These are phyloP conservation scores for Fennellomyces sp. DNA, from an alignment of 371 early-diverging fungal genomes.

Conservation along the genomic window DNA sequence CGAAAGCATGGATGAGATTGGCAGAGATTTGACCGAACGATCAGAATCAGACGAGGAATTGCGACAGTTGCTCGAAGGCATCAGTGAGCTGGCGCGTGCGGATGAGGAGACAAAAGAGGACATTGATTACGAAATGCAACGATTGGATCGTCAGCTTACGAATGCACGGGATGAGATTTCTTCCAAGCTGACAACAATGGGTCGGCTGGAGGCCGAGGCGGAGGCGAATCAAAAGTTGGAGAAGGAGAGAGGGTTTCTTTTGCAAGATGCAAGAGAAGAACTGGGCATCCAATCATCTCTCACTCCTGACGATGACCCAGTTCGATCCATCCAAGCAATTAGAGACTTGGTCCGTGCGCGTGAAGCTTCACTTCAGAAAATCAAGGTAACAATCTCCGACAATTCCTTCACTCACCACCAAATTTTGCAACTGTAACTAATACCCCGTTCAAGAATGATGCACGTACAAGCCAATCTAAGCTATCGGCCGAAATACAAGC, in stretches of 20 bases:
- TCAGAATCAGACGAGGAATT: conserved; percentile 63
- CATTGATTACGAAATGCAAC: conserved; percentile 11
- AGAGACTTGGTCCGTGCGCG: conserved; percentile 4
- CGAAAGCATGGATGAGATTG: conserved; percentile 47
- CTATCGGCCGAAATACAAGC: conserved; percentile 15
- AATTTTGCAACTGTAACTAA: too few species aligned
- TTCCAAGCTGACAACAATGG: conserved; percentile 22
- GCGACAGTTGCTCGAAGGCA: conserved; percentile 36
- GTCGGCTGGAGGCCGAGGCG: conserved; percentile 25
- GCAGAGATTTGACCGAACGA: conserved; percentile 43
- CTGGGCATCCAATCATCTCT: conserved; percentile 6
- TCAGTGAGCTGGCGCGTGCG: background rate
- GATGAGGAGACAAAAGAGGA: conserved; percentile 19
- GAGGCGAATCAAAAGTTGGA: conserved; percentile 27
- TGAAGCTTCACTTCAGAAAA: conserved; percentile 7
- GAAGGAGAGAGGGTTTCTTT: conserved; percentile 23
- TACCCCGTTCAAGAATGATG: too few species aligned
- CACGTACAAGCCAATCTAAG: conserved; percentile 12
- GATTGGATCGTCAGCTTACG: conserved; percentile 15
- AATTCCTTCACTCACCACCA: too few species aligned
- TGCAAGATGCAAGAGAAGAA: conserved; percentile 15
- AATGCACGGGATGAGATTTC: conserved; percentile 14
- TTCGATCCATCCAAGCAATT: conserved; percentile 2
- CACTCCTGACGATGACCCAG: background rate
- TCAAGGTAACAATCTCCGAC: conserved; percentile 8